Percentiles rank a stretch among this genome's conserved stretches.
Conservation (phyloP, 345 rosid genomes). For the Populus ilicifolia region DNA sequence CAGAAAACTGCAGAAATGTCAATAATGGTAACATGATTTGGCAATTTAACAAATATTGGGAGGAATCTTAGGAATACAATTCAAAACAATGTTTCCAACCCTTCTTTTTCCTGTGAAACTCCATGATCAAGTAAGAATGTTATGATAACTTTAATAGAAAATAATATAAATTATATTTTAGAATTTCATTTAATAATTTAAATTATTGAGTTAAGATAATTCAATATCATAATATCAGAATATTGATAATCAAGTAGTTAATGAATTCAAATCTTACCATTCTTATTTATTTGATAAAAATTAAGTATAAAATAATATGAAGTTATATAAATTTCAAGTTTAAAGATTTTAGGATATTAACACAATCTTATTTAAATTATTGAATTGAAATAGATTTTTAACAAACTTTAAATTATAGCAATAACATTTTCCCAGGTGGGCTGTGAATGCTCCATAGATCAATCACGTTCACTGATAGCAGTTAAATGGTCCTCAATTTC, state of each 20-base stretch:
- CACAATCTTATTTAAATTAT: no score
- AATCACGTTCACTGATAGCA: slow-evolving; percentile 80
- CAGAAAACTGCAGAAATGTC: neutral
- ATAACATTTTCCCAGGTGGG: neutral
- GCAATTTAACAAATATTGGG: neutral
- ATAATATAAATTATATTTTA: no score
- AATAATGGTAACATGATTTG: neutral
- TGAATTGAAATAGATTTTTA: no score
- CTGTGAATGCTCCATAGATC: neutral
- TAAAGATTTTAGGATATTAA: no score
- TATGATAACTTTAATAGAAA: neutral
- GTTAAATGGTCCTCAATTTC: slow-evolving; percentile 82
- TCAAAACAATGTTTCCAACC: neutral
- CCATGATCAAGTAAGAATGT: neutral
- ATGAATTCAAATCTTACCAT: no score
- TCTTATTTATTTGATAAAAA: no score
- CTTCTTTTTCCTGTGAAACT: neutral
- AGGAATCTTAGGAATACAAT: neutral
- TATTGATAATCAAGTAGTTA: no score
- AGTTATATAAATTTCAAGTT: no score
- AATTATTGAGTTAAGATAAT: no score
- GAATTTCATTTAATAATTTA: no score
- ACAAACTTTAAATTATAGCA: neutral
- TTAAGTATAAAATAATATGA: no score
- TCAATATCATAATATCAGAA: no score